These are phyloP conservation scores for Funneliformis mosseae DNA, from an alignment of 192 early-diverging fungal genomes.

Conservation along the genomic window DNA sequence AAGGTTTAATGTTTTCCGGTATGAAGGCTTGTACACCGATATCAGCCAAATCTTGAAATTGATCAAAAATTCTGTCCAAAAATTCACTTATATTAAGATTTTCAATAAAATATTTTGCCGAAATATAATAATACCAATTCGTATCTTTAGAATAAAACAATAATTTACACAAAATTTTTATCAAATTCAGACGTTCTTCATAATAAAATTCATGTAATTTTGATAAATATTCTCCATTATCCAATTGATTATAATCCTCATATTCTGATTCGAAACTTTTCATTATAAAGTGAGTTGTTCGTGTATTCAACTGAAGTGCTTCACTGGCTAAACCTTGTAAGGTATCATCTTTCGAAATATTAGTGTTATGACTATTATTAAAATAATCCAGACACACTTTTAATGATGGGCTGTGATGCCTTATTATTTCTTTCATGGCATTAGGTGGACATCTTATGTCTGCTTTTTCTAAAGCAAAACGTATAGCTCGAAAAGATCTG, in stretches of 20 bases:
- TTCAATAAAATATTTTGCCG: not conserved
- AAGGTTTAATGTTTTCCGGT: not conserved
- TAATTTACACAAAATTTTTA: slow-evolving; percentile 19
- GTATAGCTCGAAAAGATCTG: not conserved
- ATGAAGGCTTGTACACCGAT: not conserved
- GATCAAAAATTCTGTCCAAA: slow-evolving; percentile 5
- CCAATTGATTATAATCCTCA: not conserved
- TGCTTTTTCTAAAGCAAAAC: not conserved
- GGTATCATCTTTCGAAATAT: not conserved
- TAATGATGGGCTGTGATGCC: not conserved
- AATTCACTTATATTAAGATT: not conserved
- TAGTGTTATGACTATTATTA: not conserved
- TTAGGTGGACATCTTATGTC: slow-evolving; percentile 14
- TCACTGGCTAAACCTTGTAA: not conserved
- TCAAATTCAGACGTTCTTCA: slow-evolving; percentile 11
- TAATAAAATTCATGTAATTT: slow-evolving; percentile 1
- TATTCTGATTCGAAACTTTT: slow-evolving; percentile 22
- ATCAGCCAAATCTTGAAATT: slow-evolving; percentile 13
- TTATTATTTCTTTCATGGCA: slow-evolving; percentile 22
- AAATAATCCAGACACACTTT: not conserved
- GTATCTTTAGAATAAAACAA: not conserved
- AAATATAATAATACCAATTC: not conserved
- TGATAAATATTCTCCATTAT: not conserved
- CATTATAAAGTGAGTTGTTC: not conserved
- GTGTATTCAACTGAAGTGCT: not conserved